Conservation (phyloP, 2,329 filamentous ascomycete genomes). For the Fusarium sp. region DNA sequence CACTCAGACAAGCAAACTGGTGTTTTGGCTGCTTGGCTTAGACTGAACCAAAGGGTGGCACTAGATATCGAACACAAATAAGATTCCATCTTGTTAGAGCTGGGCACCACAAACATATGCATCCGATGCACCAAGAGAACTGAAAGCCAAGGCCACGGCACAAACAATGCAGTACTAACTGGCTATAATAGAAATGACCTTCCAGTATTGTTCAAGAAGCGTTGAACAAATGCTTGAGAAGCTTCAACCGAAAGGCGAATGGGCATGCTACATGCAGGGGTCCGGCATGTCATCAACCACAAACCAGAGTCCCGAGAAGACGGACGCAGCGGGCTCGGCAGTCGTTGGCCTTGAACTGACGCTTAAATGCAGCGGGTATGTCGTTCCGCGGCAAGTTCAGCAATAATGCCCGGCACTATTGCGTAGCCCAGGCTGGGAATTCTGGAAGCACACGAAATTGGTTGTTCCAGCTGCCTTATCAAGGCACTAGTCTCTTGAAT, state of each 20-base stretch:
- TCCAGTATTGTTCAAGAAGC: slow-evolving; percentile 1
- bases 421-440: not conserved
- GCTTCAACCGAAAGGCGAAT: slow-evolving; percentile 3
- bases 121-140: not conserved
- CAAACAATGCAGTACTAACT: not conserved
- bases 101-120: not conserved
- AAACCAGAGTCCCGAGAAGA: slow-evolving; percentile 12
- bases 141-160: not conserved
- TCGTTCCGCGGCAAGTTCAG: slow-evolving; percentile 6
- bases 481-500: not conserved
- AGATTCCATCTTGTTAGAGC: not conserved
- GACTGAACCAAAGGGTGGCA: not conserved
- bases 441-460: not conserved
- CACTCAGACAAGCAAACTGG: not conserved
- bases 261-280: slow-evolving; percentile 25
- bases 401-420: not conserved
- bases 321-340: slow-evolving; percentile 29
- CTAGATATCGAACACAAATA: not conserved
- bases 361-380: slow-evolving; percentile 6
- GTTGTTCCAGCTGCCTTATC: not conserved
- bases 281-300: slow-evolving; percentile 22
- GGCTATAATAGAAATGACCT: not conserved
- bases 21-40: not conserved
- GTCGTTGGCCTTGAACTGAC: slow-evolving; percentile 12
- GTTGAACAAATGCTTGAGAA: not conserved